Conservation (phyloP, 1,284 basidiomycete genomes). For the Trichosporon ovoides region DNA sequence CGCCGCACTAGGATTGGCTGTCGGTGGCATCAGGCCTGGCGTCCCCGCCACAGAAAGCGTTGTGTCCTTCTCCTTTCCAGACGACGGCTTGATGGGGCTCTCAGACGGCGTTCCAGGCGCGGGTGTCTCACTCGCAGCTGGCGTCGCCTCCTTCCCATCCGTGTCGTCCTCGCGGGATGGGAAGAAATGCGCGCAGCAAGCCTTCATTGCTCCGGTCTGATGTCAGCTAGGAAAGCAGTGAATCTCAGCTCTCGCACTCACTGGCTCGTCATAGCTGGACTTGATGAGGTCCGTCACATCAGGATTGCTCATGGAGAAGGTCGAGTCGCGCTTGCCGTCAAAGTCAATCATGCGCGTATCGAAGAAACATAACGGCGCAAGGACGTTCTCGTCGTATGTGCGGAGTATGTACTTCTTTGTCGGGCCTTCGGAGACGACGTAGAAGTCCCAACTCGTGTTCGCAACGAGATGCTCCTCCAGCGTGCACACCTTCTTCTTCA, state of each 20-base stretch:
- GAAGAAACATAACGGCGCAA: slow-evolving; percentile 92
- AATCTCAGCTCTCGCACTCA: slow-evolving; percentile 20
- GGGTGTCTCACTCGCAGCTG: slow-evolving; percentile 4
- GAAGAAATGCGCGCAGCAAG: slow-evolving; percentile 75
- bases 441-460: slow-evolving; percentile 81
- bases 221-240: slow-evolving; percentile 6
- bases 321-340: slow-evolving; percentile 59
- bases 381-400: slow-evolving; percentile 91
- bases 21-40: slow-evolving; percentile 12
- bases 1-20: slow-evolving; percentile 11
- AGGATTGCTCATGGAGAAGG: slow-evolving; percentile 33
- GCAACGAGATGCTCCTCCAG: slow-evolving; percentile 83
- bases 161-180: slow-evolving; percentile 23
- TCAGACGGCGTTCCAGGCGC: neutral
- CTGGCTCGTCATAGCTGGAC: slow-evolving; percentile 40
- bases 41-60: neutral
- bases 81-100: neutral
- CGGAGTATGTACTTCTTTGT: slow-evolving; percentile 85
- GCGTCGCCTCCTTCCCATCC: slow-evolving; percentile 11
- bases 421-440: slow-evolving; percentile 68
- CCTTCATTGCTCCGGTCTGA: slow-evolving; percentile 76
- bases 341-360: slow-evolving; percentile 89
- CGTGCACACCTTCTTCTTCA: slow-evolving; percentile 76
- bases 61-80: neutral
- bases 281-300: slow-evolving; percentile 48